These are phyloP conservation scores for Fusarium anguioides DNA, from an alignment of 2,329 filamentous ascomycete genomes.

Conservation along the genomic window DNA sequence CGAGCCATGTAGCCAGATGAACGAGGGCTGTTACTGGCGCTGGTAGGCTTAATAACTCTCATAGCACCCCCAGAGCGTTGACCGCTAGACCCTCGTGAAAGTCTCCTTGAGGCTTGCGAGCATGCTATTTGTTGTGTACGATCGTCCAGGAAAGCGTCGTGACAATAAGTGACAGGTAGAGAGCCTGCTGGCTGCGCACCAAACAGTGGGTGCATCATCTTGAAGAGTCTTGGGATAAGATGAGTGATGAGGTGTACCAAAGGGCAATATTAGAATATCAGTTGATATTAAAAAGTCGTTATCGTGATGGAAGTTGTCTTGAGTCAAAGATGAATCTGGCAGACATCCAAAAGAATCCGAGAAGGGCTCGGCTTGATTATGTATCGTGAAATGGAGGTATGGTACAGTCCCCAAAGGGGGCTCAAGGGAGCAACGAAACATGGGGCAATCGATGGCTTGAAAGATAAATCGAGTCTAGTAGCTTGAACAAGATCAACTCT, in stretches of 20 bases:
- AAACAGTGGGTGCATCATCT: conserved; percentile 50
- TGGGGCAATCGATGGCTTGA: conserved; percentile 50
- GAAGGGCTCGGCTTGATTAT: conserved; percentile 47
- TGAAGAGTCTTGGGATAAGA: conserved; percentile 5
- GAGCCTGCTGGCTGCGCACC: conserved; percentile 42
- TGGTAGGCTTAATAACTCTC: conserved; percentile 73
- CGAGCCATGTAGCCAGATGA: conserved; percentile 60
- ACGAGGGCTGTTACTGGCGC: conserved; percentile 76
- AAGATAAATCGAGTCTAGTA: conserved; percentile 53
- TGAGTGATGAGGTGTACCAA: not conserved
- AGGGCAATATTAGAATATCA: not conserved
- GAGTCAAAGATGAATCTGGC: conserved; percentile 3
- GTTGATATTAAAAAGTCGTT: conserved; percentile 1
- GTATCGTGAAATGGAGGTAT: conserved; percentile 46
- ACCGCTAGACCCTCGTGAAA: conserved; percentile 62
- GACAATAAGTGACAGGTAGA: conserved; percentile 43
- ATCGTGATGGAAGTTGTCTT: not conserved
- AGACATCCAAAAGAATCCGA: conserved; percentile 5
- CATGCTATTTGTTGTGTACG: conserved; percentile 63
- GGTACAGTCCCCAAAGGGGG: conserved; percentile 33
- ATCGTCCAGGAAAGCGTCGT: conserved; percentile 62
- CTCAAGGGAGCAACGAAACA: conserved; percentile 50
- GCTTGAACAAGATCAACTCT: conserved; percentile 50
- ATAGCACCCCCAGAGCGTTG: conserved; percentile 63
- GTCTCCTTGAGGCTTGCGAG: conserved; percentile 59